A percentile compares a stretch with the other conserved stretches of the same genome.
Evolutionary conservation across 2,329 filamentous ascomycete species (phyloP).

Genomic region (Geosmithia flava): DNA sequence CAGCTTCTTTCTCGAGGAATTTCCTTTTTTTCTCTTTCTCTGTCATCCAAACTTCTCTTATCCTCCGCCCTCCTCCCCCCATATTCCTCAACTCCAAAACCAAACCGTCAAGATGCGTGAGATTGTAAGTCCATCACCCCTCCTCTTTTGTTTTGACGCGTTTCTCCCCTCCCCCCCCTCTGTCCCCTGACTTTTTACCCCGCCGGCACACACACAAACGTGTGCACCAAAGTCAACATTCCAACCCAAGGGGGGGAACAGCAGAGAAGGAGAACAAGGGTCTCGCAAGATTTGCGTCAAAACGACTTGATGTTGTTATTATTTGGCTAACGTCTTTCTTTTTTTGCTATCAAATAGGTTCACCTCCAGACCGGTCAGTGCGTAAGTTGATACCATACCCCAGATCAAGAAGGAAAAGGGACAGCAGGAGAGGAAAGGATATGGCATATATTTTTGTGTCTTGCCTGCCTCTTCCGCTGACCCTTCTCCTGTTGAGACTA

Average conservation of each 20-base stretch:
- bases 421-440: too few species aligned
- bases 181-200: slow-evolving; percentile 24
- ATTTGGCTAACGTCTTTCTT: slow-evolving; percentile 41
- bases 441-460: not conserved
- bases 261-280: not conserved
- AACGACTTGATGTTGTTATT: not conserved
- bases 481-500: too few species aligned
- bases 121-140: slow-evolving; percentile 41
- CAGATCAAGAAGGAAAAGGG: not conserved
- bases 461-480: not conserved
- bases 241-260: not conserved
- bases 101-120: slow-evolving; percentile 46
- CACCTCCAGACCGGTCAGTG: slow-evolving; percentile 99
- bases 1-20: slow-evolving; percentile 3
- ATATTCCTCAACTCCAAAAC: slow-evolving; percentile 5
- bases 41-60: not conserved
- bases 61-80: slow-evolving; percentile 5
- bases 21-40: slow-evolving; percentile 3
- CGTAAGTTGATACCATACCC: slow-evolving; percentile 43
- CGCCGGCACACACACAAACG: slow-evolving; percentile 14
- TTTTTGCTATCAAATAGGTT: slow-evolving; percentile 53
- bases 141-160: slow-evolving; percentile 19
- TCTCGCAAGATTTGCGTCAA: not conserved
- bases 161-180: slow-evolving; percentile 10
- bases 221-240: slow-evolving; percentile 2